Evolutionary conservation across 2,329 filamentous ascomycete species (phyloP).

Genomic region (Bertia moriformis): DNA sequence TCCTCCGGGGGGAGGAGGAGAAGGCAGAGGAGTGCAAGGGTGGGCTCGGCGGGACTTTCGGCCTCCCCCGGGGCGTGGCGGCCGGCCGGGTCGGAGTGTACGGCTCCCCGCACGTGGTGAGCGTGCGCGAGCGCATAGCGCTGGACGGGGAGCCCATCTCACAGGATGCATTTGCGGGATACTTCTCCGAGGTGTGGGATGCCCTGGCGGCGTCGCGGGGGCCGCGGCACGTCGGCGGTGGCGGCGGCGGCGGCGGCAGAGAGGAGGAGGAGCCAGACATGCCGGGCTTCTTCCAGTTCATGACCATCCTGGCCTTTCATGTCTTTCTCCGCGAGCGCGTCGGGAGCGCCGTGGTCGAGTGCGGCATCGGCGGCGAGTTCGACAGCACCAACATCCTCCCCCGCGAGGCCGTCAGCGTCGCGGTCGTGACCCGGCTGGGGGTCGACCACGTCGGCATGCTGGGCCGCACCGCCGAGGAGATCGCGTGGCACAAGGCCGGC

Average conservation of each 20-base stretch:
- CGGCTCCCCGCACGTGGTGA: slow-evolving; percentile 73
- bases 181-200: slow-evolving; percentile 80
- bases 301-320: slow-evolving; percentile 80
- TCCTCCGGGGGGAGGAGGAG: slow-evolving; percentile 46
- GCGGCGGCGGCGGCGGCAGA: slow-evolving; percentile 8
- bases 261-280: slow-evolving; percentile 40
- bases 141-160: slow-evolving; percentile 61
- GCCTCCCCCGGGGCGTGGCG: slow-evolving; percentile 12
- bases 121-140: slow-evolving; percentile 71
- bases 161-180: slow-evolving; percentile 53
- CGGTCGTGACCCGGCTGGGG: slow-evolving; percentile 66
- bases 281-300: slow-evolving; percentile 81
- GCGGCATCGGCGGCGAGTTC: slow-evolving; percentile 85
- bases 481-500: slow-evolving; percentile 83
- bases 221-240: slow-evolving; percentile 10
- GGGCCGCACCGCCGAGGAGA: slow-evolving; percentile 64
- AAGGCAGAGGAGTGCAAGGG: too few species aligned
- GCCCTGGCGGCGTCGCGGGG: slow-evolving; percentile 25
- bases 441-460: slow-evolving; percentile 76
- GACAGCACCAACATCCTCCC: slow-evolving; percentile 79
- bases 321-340: slow-evolving; percentile 66
- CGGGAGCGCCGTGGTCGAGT: slow-evolving; percentile 71
- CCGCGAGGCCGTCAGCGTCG: slow-evolving; percentile 45
- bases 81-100: slow-evolving; percentile 53
- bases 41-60: slow-evolving; percentile 16